Evolutionary conservation across 192 early-diverging fungal species (phyloP), one percentile per base, ranked within the genome.

Genomic region (Funneliformis geosporum): DNA sequence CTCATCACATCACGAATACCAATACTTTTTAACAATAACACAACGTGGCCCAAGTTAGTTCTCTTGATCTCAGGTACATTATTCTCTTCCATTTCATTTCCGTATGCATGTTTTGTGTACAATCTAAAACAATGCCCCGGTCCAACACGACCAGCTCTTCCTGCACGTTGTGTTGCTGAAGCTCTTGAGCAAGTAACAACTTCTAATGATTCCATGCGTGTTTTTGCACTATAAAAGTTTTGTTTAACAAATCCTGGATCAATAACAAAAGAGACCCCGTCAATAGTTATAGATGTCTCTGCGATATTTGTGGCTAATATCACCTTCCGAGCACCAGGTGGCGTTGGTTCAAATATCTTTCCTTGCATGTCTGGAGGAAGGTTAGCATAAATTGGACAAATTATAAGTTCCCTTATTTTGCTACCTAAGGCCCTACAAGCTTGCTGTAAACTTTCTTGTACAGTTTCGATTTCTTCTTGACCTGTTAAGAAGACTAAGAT

Each of bases 231-330:
- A 84, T 97, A 99, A 25, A 92, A 90, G 80, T 95, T 95, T 84
- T 97, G 94, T 89, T 99, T 99, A 69, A 92, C 94, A 86, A 99
- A 98, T 0, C 98, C 98, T 8, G 98, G 96, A 82, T 99, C 98
- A 67, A 99, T 96, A 27, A 99, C 98, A 87, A 93, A 99, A 18
- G 94, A 88, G 46, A 99, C 93, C 50, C 98, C 97, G 80, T 99
- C 96, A 50, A 97, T 95, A 0, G 98, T 99, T 79, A 99, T 97
- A 2, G 94, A 95, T 0, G 98, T 99, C 82, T 99, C 98, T 7
- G 98, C 98, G 89, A 99, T 98, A 84, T 99, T 99, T 68, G 98
- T 99, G 1, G 98, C 96, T 55, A 99, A 81, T 25, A 99, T 96
- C 60, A 83, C 93, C 81, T 99, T 99, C 46, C 98, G 91, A 0